Evolutionary conservation across 768 basidiomycete genomes (phyloP), one percentile per base, ranked within the genome.

Genomic region (Dioszegia aurantiaca): DNA sequence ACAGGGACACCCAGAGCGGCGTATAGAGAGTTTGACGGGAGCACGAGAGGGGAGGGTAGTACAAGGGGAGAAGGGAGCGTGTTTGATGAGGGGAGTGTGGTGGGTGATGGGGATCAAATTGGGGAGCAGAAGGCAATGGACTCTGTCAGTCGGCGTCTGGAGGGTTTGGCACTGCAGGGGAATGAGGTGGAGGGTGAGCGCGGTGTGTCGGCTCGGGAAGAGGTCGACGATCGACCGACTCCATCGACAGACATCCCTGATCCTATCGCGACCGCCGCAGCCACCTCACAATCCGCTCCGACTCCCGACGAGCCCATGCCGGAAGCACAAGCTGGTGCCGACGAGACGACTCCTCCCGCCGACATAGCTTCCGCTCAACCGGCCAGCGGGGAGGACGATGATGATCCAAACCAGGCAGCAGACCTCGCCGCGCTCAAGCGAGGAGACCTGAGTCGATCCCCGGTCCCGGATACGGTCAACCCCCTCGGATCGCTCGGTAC

Each of bases 1-100:
- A 65, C 55, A 17, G 66, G 68, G 1, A 73, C 71, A 6, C 71
- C 71, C 11, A 58, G 58, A 54, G 71, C 64, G 0, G 64, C 62
- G 10, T 37, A 52, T n/a, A 40, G 60, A 48, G 66, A 73, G 19
- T 46, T 73, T 11, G 66, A 62, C 17, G 46, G 28, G 27, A 65
- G 63, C 56, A 59, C 61, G 10, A 40, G 48, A 10, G 61, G 61
- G 2, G 67, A 69, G 23, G 61, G 60, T 5, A 61, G 63, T 40
- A 44, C 63, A 16, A 40, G 49, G 16, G 63, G 55, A 11, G 62
- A 56, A 19, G 61, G 56, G 16, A 51, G 52, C 33, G 55, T 52
- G 1, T 28, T 33, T 30, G 33, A 62, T 39, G 62, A 60, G 5
- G 60, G 51, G 10, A 51, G 47, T 44, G 56, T 44, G 1, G 28